A percentile compares a stretch with the other conserved stretches of the same genome.
phyloP scores from a whole-genome alignment of 805 yeast genomes.

The Ogataea wickerhamii region DNA sequence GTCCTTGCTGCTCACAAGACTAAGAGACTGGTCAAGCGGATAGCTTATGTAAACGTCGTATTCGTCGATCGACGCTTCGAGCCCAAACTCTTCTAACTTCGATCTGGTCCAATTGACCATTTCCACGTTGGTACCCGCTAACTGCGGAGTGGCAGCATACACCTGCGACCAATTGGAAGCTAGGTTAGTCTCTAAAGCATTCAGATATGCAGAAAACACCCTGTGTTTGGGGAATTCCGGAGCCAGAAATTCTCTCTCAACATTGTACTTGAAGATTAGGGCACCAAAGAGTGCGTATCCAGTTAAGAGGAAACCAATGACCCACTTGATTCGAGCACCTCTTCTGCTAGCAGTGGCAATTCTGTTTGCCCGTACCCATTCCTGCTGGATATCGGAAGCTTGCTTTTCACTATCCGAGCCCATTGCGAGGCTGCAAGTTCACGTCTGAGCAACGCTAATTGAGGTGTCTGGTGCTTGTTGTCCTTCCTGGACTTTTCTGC shows the following conservation, averaged over 20 bases:
- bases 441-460: too few species aligned
- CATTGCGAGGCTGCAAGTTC: too few species aligned
- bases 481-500: too few species aligned
- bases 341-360: too few species aligned
- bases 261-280: too few species aligned
- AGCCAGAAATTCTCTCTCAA: neutral
- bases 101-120: slow-evolving; percentile 56
- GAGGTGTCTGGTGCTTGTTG: too few species aligned
- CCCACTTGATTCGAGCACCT: too few species aligned
- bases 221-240: slow-evolving; percentile 5
- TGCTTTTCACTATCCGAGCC: too few species aligned
- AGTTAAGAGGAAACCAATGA: too few species aligned
- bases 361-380: too few species aligned
- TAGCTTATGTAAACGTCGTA: slow-evolving; percentile 62
- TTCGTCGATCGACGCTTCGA: slow-evolving; percentile 48
- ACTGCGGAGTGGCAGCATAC: slow-evolving; percentile 52
- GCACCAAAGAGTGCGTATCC: too few species aligned
- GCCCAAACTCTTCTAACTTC: slow-evolving; percentile 59
- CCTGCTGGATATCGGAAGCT: too few species aligned
- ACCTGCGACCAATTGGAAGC: slow-evolving; percentile 53
- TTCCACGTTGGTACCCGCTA: slow-evolving; percentile 51
- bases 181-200: slow-evolving; percentile 30
- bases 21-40: slow-evolving; percentile 54
- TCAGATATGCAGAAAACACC: slow-evolving; percentile 16
- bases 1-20: slow-evolving; percentile 31